Percentiles rank a stretch among this genome's conserved stretches.
These are phyloP conservation scores for Teunomyces gatunensis DNA, from an alignment of 805 yeast genomes.

Conservation along the genomic window DNA sequence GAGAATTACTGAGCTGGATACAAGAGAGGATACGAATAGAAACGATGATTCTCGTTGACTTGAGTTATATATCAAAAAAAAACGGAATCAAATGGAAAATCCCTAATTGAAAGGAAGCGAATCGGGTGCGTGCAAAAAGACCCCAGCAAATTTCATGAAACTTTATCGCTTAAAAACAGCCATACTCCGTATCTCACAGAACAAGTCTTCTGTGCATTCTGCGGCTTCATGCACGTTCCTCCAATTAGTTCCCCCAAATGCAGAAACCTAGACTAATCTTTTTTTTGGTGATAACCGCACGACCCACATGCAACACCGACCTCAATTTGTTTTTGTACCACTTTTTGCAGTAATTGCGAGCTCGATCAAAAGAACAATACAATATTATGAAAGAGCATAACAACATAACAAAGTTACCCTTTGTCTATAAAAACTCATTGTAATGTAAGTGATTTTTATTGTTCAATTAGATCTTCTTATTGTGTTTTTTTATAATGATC, in stretches of 20 bases:
- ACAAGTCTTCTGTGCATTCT: background rate
- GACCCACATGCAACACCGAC: background rate
- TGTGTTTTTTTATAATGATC: background rate
- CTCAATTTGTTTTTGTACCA: conserved; percentile 3
- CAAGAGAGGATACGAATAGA: too few relatives aligned
- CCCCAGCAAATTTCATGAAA: background rate
- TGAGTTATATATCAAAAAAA: too few relatives aligned
- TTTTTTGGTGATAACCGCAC: background rate
- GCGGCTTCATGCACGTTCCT: background rate
- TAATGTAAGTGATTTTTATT: background rate
- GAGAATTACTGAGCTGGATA: too few relatives aligned
- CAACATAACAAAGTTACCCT: background rate
- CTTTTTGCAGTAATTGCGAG: conserved; percentile 5
- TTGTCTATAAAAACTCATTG: background rate
- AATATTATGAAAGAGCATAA: background rate
- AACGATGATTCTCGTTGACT: too few relatives aligned
- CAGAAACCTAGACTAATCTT: background rate
- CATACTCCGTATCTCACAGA: background rate
- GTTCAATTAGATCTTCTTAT: background rate
- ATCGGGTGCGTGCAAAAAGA: background rate
- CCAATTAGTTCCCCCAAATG: background rate
- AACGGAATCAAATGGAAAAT: too few relatives aligned
- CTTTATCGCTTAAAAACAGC: background rate
- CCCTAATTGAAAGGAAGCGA: background rate
- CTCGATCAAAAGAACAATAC: conserved; percentile 1